A percentile compares a stretch with the other conserved stretches of the same genome.
phyloP scores from a whole-genome alignment of 2,329 filamentous ascomycete species.

The Pleomassaria siparia region DNA sequence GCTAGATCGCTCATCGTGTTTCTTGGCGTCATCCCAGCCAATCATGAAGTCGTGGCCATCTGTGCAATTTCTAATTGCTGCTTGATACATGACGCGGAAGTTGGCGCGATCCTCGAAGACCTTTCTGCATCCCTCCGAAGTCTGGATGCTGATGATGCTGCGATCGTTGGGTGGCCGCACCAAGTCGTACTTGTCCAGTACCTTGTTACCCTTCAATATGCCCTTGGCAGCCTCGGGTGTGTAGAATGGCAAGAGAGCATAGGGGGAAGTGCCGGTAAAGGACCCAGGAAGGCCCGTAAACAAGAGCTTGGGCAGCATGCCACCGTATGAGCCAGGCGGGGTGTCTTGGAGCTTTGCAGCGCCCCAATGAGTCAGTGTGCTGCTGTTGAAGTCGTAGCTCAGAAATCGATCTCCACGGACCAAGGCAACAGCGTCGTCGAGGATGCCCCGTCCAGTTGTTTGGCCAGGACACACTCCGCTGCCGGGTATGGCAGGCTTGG shows the following conservation, averaged over 20 bases:
- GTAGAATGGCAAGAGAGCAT: conserved; percentile 55
- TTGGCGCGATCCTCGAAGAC: conserved; percentile 53
- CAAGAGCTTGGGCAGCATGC: conserved; percentile 46
- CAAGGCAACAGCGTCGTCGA: conserved; percentile 52
- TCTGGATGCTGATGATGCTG: conserved; percentile 51
- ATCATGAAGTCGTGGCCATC: conserved; percentile 52
- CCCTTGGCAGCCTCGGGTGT: conserved; percentile 51
- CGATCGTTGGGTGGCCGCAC: conserved; percentile 46
- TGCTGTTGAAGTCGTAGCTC: conserved; percentile 31
- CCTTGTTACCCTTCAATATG: conserved; percentile 52
- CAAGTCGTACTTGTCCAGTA: conserved; percentile 50
- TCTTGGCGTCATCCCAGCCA: conserved; percentile 48
- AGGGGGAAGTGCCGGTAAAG: conserved; percentile 53
- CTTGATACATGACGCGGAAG: conserved; percentile 51
- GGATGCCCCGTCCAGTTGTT: conserved; percentile 59
- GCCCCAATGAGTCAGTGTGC: conserved; percentile 51
- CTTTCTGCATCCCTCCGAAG: conserved; percentile 53
- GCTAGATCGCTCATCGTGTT: conserved; percentile 43
- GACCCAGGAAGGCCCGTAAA: conserved; percentile 51
- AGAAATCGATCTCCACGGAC: conserved; percentile 22
- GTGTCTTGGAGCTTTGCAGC: conserved; percentile 46
- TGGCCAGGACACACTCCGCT: conserved; percentile 74
- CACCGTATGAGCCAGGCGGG: conserved; percentile 47
- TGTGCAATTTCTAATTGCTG: conserved; percentile 46
- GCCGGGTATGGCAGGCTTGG: conserved; percentile 67